Conservation (phyloP, 148 eudicot genomes). For the Heliosperma pusillum region DNA sequence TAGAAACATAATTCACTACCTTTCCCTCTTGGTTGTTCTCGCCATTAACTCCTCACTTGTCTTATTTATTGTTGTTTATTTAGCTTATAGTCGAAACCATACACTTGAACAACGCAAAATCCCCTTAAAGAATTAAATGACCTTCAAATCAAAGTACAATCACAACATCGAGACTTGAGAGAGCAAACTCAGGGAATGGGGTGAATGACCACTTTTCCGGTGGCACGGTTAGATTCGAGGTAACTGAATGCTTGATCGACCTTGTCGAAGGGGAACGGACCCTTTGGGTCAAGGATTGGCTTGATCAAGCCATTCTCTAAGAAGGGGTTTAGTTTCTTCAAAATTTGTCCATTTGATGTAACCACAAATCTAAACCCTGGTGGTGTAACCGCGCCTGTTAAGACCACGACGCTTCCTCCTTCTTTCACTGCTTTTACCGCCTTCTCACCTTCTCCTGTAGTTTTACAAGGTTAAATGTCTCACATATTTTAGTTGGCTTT, state of each 20-base stretch:
- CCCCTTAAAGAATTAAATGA: background rate
- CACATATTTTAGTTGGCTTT: background rate
- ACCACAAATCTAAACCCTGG: conserved; percentile 92
- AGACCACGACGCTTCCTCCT: conserved; percentile 79
- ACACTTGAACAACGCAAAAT: too few species aligned
- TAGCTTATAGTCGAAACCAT: too few species aligned
- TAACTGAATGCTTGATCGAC: conserved; percentile 77
- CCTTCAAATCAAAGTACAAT: conserved; percentile 3
- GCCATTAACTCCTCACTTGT: too few species aligned
- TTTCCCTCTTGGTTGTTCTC: too few species aligned
- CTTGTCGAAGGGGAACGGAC: conserved; percentile 71
- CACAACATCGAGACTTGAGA: background rate
- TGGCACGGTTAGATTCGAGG: conserved; percentile 79
- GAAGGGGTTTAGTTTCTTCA: conserved; percentile 77
- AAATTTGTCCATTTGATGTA: conserved; percentile 61
- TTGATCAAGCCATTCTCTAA: conserved; percentile 77
- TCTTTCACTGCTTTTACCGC: conserved; percentile 77
- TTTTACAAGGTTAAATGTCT: background rate
- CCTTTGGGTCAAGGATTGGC: conserved; percentile 73
- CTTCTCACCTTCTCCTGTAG: conserved; percentile 70
- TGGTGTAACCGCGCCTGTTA: conserved; percentile 75
- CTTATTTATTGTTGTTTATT: too few species aligned
- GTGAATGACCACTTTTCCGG: conserved; percentile 81
- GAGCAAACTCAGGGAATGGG: conserved; percentile 53
- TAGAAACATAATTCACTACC: too few species aligned